These are phyloP conservation scores for Cytauxzoon felis DNA, from an alignment of 169 alveolate genomes.

Conservation along the genomic window DNA sequence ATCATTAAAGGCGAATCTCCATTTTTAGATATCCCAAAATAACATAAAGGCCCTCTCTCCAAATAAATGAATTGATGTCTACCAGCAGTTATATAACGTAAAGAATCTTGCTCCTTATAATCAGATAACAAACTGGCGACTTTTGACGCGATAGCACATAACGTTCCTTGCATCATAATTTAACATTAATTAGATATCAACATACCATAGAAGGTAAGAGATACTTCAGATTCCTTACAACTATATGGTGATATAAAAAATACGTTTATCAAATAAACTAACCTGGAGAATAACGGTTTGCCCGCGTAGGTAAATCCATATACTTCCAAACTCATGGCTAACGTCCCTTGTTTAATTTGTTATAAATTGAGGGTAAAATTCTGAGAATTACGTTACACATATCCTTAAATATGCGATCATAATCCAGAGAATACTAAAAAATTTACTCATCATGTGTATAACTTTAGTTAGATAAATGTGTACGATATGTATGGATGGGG, in stretches of 20 bases:
- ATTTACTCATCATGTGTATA: no score
- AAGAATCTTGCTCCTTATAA: conserved; percentile 49
- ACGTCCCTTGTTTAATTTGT: no score
- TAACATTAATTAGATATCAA: background rate
- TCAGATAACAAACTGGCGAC: conserved; percentile 49
- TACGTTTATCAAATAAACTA: background rate
- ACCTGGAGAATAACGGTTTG: conserved; percentile 61
- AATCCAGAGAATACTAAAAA: no score
- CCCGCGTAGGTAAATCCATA: conserved; percentile 65
- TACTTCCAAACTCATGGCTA: conserved; percentile 45
- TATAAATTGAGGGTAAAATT: no score
- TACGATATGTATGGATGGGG: no score
- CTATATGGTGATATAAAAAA: conserved; percentile 2
- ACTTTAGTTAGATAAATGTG: no score
- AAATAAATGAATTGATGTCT: conserved; percentile 39
- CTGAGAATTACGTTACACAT: no score
- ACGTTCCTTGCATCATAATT: conserved; percentile 26
- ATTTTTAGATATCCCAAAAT: conserved; percentile 49
- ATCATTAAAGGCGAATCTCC: conserved; percentile 52
- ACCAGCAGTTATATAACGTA: conserved; percentile 57
- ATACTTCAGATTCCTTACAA: conserved; percentile 52
- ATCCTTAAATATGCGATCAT: no score
- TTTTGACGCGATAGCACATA: conserved; percentile 61
- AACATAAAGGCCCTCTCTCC: conserved; percentile 64
- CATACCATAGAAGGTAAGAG: conserved; percentile 60